Evolutionary conservation across 1,284 basidiomycete genomes (phyloP), one percentile per base, ranked within the genome.

Genomic region (Trichosporon coremiiforme): DNA sequence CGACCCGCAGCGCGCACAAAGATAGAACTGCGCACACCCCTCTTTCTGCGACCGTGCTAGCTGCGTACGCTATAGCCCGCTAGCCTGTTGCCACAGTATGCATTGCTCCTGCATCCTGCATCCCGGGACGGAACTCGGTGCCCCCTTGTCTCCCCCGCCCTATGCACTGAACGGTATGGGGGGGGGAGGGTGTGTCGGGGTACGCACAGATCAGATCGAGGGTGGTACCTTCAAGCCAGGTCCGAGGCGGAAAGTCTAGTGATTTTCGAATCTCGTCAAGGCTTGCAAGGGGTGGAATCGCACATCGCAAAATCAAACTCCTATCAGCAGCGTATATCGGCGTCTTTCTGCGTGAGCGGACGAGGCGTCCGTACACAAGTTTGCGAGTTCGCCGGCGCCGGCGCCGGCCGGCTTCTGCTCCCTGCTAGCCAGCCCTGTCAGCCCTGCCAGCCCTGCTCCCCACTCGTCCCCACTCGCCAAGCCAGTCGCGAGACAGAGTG

Each of bases 291-390:
- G n/a, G 7, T 6, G 13, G 47, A 1, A 50, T 50, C 47, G 47
- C 47, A 50, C 47, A 50, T 50, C 47, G 17, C 47, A 17, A 13
- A 8, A 17, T 35, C 50, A 53, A 53, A 53, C 20, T 53, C 50
- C 50, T 53, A 53, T 53, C 50, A 53, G 22, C 22, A 53, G 50
- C 50, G 50, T 25, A 53, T 53, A 53, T 53, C 50, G 50, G 50
- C 20, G 50, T 53, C 50, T 53, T 53, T 4, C 10, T 25, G 8
- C 20, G n/a, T n/a, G 20, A 53, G n/a, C 20, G 50, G 17, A 6
- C 20, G 20, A 20, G 20, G 20, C n/a, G 50, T 53, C 50, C 50
- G 50, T 53, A 20, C 50, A 35, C 3, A 25, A 35, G 33, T 35
- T 35, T n/a, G n/a, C n/a, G n/a, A n/a, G n/a, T n/a, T n/a, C n/a